Evolutionary conservation across 2,329 filamentous ascomycete genomes (phyloP), one percentile per base, ranked within the genome.

Genomic region (Penicillium sp.): DNA sequence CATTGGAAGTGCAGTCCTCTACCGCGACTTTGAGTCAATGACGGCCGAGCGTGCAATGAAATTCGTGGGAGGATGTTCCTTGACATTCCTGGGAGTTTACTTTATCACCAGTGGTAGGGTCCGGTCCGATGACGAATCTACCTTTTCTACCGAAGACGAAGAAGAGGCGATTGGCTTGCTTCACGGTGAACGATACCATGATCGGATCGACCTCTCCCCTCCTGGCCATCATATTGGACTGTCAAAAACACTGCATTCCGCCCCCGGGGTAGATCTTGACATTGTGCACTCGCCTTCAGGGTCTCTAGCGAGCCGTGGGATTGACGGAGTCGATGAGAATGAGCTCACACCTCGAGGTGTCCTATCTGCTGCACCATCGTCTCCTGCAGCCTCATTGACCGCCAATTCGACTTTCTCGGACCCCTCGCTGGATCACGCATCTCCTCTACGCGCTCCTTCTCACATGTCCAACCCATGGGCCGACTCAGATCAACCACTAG

Each of bases 11-110:
- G 93, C 93, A 1, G 81, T 99, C 8, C 76, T 99, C 6, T 99
- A 97, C 69, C 86, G 93, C 45, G 94, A 99, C 70, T 99, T 99
- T 65, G 89, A 97, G 70, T 86, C 88, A 39, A 89, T 90, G 7
- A 88, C 85, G 0, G 74, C 80, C 28, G 80, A 85, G 44, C 88
- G 90, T 64, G 89, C 89, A 2, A 76, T 78, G 51, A 95, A 96
- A 65, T 99, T 99, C 66, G 76, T 96, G 12, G 90, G 89, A 21
- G 94, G 94, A 34, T 99, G 94, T 72, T 79, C 90, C 4, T 75
- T 99, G 59, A 99, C 94, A 0, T 99, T 99, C 71, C 85, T 93
- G 54, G 94, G 94, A 9, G 94, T 99, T n/a, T 97, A 94, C 73
- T 82, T 96, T 61, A 96, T 99, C 66, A 97, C 94, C 1, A 95